Evolutionary conservation across 73 alveolate species (phyloP).

Genomic region (Paramecium primaurelia): DNA sequence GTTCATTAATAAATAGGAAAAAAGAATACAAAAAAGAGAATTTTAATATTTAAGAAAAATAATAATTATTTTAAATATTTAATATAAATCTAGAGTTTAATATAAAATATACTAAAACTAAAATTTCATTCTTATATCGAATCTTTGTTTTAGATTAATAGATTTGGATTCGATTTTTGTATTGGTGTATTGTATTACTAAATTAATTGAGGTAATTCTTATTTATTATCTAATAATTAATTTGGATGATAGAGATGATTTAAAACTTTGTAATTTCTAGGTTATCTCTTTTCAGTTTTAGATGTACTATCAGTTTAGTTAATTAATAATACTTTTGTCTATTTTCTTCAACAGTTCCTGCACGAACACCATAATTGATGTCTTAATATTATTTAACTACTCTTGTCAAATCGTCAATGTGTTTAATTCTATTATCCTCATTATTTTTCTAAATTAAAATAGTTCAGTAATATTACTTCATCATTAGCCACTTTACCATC

Average conservation of each 20-base stretch:
- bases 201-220: not conserved
- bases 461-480: not conserved
- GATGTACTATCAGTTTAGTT: not conserved
- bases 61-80: no score
- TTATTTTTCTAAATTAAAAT: not conserved
- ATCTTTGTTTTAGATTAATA: not conserved
- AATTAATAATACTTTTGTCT: not conserved
- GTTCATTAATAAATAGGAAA: no score
- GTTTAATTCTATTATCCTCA: not conserved
- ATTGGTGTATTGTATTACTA: not conserved
- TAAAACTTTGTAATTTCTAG: not conserved
- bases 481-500: conserved; percentile 87
- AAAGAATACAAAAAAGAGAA: no score
- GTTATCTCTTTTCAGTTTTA: conserved; percentile 2
- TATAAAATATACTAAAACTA: not conserved
- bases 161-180: not conserved
- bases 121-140: not conserved
- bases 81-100: not conserved
- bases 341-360: not conserved
- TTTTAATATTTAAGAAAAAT: no score
- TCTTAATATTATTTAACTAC: not conserved
- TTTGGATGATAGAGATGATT: not conserved
- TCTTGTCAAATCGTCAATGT: not conserved
- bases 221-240: not conserved
- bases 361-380: not conserved